phyloP scores from a whole-genome alignment of 805 yeast species.

The Clavispora carvajalis region DNA sequence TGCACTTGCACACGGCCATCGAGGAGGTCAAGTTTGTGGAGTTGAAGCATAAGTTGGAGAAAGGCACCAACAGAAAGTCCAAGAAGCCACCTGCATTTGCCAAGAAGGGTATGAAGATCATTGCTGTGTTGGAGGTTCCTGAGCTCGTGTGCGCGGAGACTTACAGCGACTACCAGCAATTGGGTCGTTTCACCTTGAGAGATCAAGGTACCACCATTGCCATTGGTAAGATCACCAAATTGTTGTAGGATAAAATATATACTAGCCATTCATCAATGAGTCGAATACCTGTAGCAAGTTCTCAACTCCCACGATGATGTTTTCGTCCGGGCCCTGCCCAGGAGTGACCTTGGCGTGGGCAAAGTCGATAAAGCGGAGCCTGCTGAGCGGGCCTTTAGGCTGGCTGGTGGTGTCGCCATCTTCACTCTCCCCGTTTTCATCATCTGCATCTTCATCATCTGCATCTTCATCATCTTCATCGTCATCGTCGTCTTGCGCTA shows the following conservation, averaged over 20 bases:
- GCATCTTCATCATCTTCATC: slow-evolving; percentile 17
- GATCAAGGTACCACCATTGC: slow-evolving; percentile 98
- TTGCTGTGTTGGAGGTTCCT: slow-evolving; percentile 80
- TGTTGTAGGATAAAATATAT: slow-evolving; percentile 42
- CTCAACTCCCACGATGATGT: slow-evolving; percentile 64
- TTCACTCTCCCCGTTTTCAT: slow-evolving; percentile 18
- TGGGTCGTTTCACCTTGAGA: slow-evolving; percentile 97
- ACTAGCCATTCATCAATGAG: slow-evolving; percentile 8
- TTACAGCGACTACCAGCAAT: slow-evolving; percentile 86
- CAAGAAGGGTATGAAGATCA: slow-evolving; percentile 96
- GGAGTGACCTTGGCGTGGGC: slow-evolving; percentile 73
- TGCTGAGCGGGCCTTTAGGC: slow-evolving; percentile 40
- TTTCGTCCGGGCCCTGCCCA: slow-evolving; percentile 67
- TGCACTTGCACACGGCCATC: slow-evolving; percentile 98
- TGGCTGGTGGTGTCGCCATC: too few species aligned
- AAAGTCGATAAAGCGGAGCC: slow-evolving; percentile 74
- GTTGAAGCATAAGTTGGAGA: slow-evolving; percentile 88
- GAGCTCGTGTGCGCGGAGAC: slow-evolving; percentile 94
- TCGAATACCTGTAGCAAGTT: slow-evolving; percentile 47
- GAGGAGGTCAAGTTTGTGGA: slow-evolving; percentile 85
- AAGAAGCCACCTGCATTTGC: slow-evolving; percentile 98
- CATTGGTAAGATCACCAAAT: slow-evolving; percentile 93
- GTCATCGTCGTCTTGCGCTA: slow-evolving; percentile 15
- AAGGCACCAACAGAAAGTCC: slow-evolving; percentile 93
- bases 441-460: slow-evolving; percentile 26